Evolutionary conservation across 176 grass and related monocot species (phyloP), one percentile per base, ranked within the genome.

Genomic region (Cenchrus americanus): DNA sequence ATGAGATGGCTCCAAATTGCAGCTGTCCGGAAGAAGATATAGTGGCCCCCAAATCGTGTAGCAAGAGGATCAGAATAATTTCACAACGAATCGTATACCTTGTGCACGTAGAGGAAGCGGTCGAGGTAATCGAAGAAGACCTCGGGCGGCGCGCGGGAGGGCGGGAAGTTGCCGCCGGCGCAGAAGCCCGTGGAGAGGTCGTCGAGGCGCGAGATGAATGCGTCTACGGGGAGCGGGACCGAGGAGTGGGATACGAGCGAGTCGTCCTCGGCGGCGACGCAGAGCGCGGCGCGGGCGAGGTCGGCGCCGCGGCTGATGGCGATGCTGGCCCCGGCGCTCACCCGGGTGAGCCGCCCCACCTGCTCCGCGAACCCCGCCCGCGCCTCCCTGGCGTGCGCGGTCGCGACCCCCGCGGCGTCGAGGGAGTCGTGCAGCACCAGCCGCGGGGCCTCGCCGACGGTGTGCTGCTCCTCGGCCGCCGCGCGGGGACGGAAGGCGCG

Each of bases 161-260:
- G 92, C 3, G 90, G 95, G 40, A 95, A 85, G 71, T 91, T 91
- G 21, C 84, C 79, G 4, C 72, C 64, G 77, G 84, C 68, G 86
- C 93, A 94, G 82, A 94, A 98, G 10, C 75, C 95, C 46, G 82
- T 23, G 30, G 90, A 88, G 49, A 98, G 88, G 79, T 89, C 82
- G 58, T 95, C 95, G 26, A 98, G 89, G 61, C 95, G 84, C 49
- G 81, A 48, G 79, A 98, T 19, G 73, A 94, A 98, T 41, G 92
- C 82, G 24, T 90, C 87, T 4, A 98, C 95, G 8, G 92, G 95
- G 11, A 98, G 87, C 55, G 95, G 82, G 40, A 91, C 92, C 10
- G 95, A 93, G 24, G 95, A 95, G 77, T 98, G 95, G 10, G 95
- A 98, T 41, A 93, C 84, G 50, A 95, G 95, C 34, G 92, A 95